Evolutionary conservation across 768 basidiomycete species (phyloP).

Genomic region (Grammothele lineata): DNA sequence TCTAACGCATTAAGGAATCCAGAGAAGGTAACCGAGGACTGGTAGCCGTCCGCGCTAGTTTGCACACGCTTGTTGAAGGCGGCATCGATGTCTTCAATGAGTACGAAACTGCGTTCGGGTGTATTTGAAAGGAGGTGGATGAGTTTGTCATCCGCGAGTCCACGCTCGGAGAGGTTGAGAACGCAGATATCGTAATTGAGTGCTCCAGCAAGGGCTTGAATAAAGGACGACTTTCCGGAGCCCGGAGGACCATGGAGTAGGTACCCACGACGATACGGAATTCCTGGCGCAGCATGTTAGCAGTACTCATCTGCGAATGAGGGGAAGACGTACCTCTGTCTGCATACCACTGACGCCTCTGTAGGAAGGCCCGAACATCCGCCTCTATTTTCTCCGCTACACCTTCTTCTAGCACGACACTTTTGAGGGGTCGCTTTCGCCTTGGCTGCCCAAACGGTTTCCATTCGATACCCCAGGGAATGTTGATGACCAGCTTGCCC

Average conservation of each 20-base stretch:
- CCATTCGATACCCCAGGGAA: conserved; percentile 97
- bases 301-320: too few species aligned
- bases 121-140: conserved; percentile 90
- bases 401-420: conserved; percentile 82
- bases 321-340: conserved; percentile 68
- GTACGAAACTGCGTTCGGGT: conserved; percentile 89
- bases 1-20: conserved; percentile 96
- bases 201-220: conserved; percentile 92
- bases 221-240: conserved; percentile 97
- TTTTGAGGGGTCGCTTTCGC: conserved; percentile 77
- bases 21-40: conserved; percentile 95
- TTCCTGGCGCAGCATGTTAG: conserved; percentile 56
- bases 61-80: conserved; percentile 93
- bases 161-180: conserved; percentile 92
- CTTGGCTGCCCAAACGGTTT: conserved; percentile 91
- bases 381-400: conserved; percentile 79
- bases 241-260: conserved; percentile 95
- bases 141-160: conserved; percentile 94
- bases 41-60: conserved; percentile 90
- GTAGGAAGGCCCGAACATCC: conserved; percentile 81
- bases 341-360: conserved; percentile 89
- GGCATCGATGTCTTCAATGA: conserved; percentile 97
- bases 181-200: conserved; percentile 94
- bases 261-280: conserved; percentile 95
- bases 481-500: conserved; percentile 93